These are phyloP conservation scores for Serendipita sp. DNA, from an alignment of 768 basidiomycete species.

Conservation along the genomic window DNA sequence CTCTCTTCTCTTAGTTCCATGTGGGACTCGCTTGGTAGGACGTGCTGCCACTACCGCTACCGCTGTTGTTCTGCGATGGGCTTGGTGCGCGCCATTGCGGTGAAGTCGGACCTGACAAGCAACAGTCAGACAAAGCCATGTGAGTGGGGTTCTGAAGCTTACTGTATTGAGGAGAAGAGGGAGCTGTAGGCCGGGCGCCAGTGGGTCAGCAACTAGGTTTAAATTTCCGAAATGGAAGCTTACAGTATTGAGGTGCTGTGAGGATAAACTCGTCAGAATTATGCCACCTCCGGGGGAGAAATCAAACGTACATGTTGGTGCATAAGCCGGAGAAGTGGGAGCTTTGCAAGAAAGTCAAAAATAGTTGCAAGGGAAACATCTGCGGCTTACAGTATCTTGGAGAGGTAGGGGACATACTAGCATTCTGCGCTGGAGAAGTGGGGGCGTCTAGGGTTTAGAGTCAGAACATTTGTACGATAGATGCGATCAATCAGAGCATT, in stretches of 20 bases:
- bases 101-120: constrained; percentile 6
- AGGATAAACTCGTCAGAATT: background rate
- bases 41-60: background rate
- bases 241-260: constrained; percentile 3
- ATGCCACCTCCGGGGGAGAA: background rate
- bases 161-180: constrained; percentile 8
- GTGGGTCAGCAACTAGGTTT: background rate
- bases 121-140: background rate
- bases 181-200: background rate
- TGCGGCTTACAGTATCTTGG: constrained; percentile 69
- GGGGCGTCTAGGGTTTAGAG: constrained; percentile 9
- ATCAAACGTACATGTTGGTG: constrained; percentile 57
- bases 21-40: constrained; percentile 6
- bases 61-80: constrained; percentile 6
- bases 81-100: background rate
- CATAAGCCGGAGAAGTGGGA: constrained; percentile 76
- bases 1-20: constrained; percentile 2
- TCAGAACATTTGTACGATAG: background rate
- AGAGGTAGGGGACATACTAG: constrained; percentile 74
- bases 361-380: background rate
- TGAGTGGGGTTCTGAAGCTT: background rate
- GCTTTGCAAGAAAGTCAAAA: constrained; percentile 27
- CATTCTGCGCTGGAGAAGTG: constrained; percentile 35
- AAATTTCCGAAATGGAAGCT: background rate
- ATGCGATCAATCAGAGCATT: constrained; percentile 20